These are phyloP conservation scores for Paxillus rubicundulus DNA, from an alignment of 768 basidiomycete species.

Conservation along the genomic window DNA sequence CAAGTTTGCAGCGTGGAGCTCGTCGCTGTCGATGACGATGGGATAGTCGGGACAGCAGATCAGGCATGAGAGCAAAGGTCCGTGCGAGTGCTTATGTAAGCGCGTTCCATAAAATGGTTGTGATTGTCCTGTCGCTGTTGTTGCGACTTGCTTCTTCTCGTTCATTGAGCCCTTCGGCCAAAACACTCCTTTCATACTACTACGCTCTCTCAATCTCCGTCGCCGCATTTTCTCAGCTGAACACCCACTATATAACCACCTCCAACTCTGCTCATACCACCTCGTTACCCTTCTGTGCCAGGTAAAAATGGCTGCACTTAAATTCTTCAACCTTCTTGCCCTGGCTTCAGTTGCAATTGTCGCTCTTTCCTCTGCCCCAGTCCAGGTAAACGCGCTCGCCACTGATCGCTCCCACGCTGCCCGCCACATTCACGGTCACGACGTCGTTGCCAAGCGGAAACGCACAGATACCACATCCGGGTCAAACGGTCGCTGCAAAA, in stretches of 20 bases:
- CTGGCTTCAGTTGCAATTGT: constrained; percentile 57
- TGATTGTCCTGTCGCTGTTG: not conserved
- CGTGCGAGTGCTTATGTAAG: constrained; percentile 29
- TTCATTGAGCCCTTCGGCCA: constrained; percentile 24
- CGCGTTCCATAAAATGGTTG: not conserved
- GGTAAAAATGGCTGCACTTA: constrained; percentile 44
- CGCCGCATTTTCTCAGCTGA: not conserved
- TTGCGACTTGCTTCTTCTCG: constrained; percentile 11
- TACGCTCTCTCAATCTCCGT: constrained; percentile 24
- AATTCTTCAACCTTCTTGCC: constrained; percentile 57
- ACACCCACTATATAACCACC: constrained; percentile 22
- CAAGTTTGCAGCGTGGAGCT: not conserved
- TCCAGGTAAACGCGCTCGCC: constrained; percentile 53
- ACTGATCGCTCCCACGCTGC: constrained; percentile 37
- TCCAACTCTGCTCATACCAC: not conserved
- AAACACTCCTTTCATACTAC: constrained; percentile 11
- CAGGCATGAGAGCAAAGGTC: not conserved
- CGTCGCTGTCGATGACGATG: not conserved
- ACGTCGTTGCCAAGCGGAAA: constrained; percentile 50
- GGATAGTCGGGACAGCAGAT: too few relatives aligned
- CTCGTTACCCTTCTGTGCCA: constrained; percentile 11
- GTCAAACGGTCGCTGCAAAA: constrained; percentile 54
- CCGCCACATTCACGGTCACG: constrained; percentile 47
- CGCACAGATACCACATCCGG: constrained; percentile 26
- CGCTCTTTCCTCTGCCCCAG: constrained; percentile 45